These are phyloP conservation scores for Hymenoscyphus linearis DNA, from an alignment of 2,329 filamentous ascomycete genomes.

Conservation along the genomic window DNA sequence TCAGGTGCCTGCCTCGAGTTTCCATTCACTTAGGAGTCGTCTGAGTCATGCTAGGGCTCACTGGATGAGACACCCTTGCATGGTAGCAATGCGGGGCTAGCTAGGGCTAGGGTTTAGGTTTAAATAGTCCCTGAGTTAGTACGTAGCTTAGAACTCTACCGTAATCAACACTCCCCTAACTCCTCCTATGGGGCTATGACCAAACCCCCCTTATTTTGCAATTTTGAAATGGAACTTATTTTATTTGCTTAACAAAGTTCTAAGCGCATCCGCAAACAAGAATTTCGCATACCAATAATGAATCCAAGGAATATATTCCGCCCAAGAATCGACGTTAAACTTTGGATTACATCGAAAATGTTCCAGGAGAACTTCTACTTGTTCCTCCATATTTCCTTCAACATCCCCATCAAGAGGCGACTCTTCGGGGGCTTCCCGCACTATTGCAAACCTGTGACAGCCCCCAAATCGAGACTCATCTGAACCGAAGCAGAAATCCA, in stretches of 20 bases:
- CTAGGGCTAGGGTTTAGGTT: too few relatives aligned
- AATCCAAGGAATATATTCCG: constrained; percentile 2
- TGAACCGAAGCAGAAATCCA: constrained; percentile 5
- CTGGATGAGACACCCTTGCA: too few relatives aligned
- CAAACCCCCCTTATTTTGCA: too few relatives aligned
- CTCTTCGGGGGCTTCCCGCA: not conserved
- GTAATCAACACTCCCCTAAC: too few relatives aligned
- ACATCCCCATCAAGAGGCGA: not conserved
- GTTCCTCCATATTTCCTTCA: not conserved
- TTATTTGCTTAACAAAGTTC: not conserved
- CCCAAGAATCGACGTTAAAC: constrained; percentile 4
- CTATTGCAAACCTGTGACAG: constrained; percentile 3
- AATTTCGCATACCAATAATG: constrained; percentile 11
- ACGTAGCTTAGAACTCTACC: too few relatives aligned
- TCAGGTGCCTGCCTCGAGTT: too few relatives aligned
- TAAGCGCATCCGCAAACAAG: constrained; percentile 2
- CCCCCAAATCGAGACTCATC: not conserved
- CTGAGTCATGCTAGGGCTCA: too few relatives aligned
- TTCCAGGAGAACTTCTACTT: constrained; percentile 1
- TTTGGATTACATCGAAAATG: constrained; percentile 6
- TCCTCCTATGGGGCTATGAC: too few relatives aligned
- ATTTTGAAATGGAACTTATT: not conserved
- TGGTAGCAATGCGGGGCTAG: too few relatives aligned
- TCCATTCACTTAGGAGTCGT: too few relatives aligned
- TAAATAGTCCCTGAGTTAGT: too few relatives aligned